Evolutionary conservation across 352 stramenopile species (phyloP).

Genomic region (Globisporangium paddicum): DNA sequence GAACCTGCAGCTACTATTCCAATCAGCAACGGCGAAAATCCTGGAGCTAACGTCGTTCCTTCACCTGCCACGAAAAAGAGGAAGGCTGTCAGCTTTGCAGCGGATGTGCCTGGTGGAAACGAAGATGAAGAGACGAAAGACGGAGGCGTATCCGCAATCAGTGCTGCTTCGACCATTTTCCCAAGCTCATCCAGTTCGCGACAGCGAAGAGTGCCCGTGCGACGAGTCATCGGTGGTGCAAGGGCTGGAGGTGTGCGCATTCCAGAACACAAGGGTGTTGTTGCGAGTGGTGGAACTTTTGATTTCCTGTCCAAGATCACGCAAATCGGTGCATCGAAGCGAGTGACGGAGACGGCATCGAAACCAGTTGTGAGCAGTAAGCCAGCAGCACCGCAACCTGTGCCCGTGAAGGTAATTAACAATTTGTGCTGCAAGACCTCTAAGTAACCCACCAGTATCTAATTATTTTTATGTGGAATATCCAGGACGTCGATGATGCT

Average conservation of each 20-base stretch:
- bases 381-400: neutral
- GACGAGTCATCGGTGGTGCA: constrained; percentile 26
- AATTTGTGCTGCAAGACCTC: neutral
- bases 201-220: constrained; percentile 21
- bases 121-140: constrained; percentile 21
- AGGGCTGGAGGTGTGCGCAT: constrained; percentile 16
- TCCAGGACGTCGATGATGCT: constrained; percentile 68
- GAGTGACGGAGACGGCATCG: constrained; percentile 1
- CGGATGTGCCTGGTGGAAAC: constrained; percentile 22
- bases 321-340: constrained; percentile 23
- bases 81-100: constrained; percentile 65
- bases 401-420: neutral
- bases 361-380: constrained; percentile 1
- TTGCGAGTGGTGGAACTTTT: constrained; percentile 76
- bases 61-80: constrained; percentile 26
- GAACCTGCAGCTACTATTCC: neutral
- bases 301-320: constrained; percentile 86
- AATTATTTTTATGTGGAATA: neutral
- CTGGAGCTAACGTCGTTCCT: neutral
- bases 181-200: neutral
- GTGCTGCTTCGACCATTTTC: neutral
- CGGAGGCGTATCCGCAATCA: constrained; percentile 11
- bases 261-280: constrained; percentile 51
- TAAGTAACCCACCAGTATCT: neutral
- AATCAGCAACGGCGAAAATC: neutral